These are phyloP conservation scores for Lenzites betulinus DNA, from an alignment of 768 basidiomycete genomes.

Conservation along the genomic window DNA sequence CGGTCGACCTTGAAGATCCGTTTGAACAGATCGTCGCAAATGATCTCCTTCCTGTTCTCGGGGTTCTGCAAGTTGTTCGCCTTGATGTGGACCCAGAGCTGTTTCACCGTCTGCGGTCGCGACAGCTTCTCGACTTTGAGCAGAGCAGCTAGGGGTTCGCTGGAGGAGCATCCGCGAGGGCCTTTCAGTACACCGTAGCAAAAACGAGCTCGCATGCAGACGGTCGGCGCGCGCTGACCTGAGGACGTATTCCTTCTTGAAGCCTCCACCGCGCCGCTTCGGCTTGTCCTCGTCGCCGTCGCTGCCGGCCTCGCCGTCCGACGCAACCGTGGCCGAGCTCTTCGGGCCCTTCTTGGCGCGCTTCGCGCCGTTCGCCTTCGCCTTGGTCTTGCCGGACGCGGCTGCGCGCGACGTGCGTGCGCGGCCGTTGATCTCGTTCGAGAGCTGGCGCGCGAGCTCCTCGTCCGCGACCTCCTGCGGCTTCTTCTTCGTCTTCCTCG, in stretches of 20 bases:
- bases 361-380: slow-evolving; percentile 38
- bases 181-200: slow-evolving; percentile 2
- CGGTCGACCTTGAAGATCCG: slow-evolving; percentile 80
- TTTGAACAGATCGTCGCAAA: slow-evolving; percentile 74
- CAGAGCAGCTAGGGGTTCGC: slow-evolving; percentile 72
- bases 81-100: slow-evolving; percentile 89
- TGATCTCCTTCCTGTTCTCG: slow-evolving; percentile 76
- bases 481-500: slow-evolving; percentile 27
- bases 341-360: slow-evolving; percentile 37
- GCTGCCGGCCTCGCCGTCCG: slow-evolving; percentile 37
- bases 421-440: slow-evolving; percentile 45
- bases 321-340: slow-evolving; percentile 37
- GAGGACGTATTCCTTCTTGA: slow-evolving; percentile 73
- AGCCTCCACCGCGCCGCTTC: slow-evolving; percentile 62
- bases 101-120: slow-evolving; percentile 89
- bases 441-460: slow-evolving; percentile 46
- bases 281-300: slow-evolving; percentile 37
- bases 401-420: slow-evolving; percentile 33
- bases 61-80: slow-evolving; percentile 83
- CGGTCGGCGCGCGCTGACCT: slow-evolving; percentile 49
- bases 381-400: slow-evolving; percentile 24
- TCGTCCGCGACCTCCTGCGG: slow-evolving; percentile 40
- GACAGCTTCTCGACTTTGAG: slow-evolving; percentile 70
- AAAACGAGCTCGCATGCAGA: neutral
- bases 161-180: slow-evolving; percentile 32